These are phyloP conservation scores for Omphalotus guepiniiformis DNA, from an alignment of 768 basidiomycete species.

Conservation along the genomic window DNA sequence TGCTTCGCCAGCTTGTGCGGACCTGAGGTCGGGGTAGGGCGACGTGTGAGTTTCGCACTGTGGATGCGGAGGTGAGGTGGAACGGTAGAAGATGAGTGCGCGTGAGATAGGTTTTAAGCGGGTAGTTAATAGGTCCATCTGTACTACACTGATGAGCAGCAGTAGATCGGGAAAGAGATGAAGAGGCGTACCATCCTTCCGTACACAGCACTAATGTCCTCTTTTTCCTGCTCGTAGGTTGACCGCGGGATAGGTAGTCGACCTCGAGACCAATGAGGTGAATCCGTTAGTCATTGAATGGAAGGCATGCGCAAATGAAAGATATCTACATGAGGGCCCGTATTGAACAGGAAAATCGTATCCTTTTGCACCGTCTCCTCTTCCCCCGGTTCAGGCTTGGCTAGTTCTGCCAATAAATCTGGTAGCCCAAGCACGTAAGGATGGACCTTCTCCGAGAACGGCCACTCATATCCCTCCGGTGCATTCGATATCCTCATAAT, in stretches of 20 bases:
- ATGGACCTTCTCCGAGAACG: conserved; percentile 21
- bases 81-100: conserved; percentile 22
- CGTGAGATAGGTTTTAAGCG: conserved; percentile 18
- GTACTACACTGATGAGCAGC: background rate
- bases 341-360: conserved; percentile 25
- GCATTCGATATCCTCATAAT: conserved; percentile 24
- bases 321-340: conserved; percentile 24
- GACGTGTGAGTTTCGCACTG: conserved; percentile 14
- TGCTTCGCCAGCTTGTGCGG: conserved; percentile 16
- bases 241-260: conserved; percentile 24
- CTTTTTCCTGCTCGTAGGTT: conserved; percentile 22
- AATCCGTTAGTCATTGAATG: background rate
- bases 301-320: background rate
- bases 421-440: conserved; percentile 25
- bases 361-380: conserved; percentile 22
- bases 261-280: conserved; percentile 23
- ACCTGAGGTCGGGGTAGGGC: conserved; percentile 16
- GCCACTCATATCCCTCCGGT: conserved; percentile 20
- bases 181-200: conserved; percentile 21
- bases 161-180: background rate
- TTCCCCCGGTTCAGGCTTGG: conserved; percentile 17
- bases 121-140: conserved; percentile 18
- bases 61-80: conserved; percentile 24
- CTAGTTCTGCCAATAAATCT: conserved; percentile 19
- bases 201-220: conserved; percentile 23